Base-by-base conservation (phyloP, 305 asterid genomes). In the Lippia alba region DNA sequence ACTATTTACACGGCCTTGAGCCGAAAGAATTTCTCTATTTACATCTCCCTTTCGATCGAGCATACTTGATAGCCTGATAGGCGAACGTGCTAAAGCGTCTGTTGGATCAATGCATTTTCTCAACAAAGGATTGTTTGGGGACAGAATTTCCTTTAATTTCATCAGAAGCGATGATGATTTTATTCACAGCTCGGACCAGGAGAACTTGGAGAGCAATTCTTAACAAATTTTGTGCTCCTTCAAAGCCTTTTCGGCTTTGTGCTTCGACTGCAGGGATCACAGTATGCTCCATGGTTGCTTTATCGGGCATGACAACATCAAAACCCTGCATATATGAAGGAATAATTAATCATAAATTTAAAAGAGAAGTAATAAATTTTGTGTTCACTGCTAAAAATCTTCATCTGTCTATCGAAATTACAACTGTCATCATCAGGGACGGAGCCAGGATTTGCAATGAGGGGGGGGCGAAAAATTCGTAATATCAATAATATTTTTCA, bases 211-310 rank as follows among this genome's bases (percentile, higher is more conserved):
- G 64, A 44, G 91, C 84, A 11, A 92, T 88, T 79, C 92, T 74
- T 71, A 87, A 75, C 84, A 89, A 75, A 79, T 82, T 88, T 8
- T 70, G 89, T 32, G 97, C 96, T 44, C 97, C 97, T 78, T 84
- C 86, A 6, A 75, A 73, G 79, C 86, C 97, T 19, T 81, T 81
- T 74, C 83, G 74, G 81, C 62, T 78, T 62, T 79, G 44, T 56
- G 97, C 92, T 70, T 92, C 92, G 18, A 87, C 71, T 59, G 94
- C 93, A 55, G 96, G 97, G 67, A 80, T 66, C 59, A 88, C 68
- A 0, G 74, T 78, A 63, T 88, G 92, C 60, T 89, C 94, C 68
- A 82, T 69, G 15, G 96, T 86, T 19, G 89, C 88, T 78, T 85
- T 79, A 60, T 92, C 97, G 4, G 87, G 96, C 24, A 82, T 70